Conservation (phyloP, 208 protist genomes). For the Leishmania martiniquensis region DNA sequence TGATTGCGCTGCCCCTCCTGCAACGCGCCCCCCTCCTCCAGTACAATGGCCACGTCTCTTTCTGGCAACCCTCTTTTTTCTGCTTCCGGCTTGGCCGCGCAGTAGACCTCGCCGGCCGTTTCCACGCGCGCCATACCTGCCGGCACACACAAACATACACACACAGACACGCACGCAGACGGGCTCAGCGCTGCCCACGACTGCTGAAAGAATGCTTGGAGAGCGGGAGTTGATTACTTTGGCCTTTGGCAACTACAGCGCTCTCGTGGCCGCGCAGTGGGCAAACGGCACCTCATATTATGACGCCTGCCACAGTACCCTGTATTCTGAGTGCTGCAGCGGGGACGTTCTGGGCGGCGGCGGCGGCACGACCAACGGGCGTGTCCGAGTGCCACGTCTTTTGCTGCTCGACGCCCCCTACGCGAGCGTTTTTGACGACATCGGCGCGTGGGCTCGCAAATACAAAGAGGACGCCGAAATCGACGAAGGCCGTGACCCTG, state of each 20-base stretch:
- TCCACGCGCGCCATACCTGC: not conserved
- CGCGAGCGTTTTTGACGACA: conserved; percentile 48
- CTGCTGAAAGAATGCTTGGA: conserved; percentile 3
- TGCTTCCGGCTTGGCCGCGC: not conserved
- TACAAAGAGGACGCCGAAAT: conserved; percentile 11
- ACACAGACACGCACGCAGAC: not conserved
- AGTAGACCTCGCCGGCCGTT: not conserved
- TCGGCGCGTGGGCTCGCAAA: conserved; percentile 19
- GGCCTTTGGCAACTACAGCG: conserved; percentile 86
- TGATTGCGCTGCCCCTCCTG: too few relatives aligned
- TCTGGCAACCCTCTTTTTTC: not conserved
- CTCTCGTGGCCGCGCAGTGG: conserved; percentile 87
- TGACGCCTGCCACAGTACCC: conserved; percentile 66
- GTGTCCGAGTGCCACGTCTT: conserved; percentile 63
- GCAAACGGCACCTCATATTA: conserved; percentile 79
- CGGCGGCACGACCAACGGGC: conserved; percentile 7
- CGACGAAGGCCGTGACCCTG: conserved; percentile 17
- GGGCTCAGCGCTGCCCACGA: not conserved
- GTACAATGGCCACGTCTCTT: not conserved
- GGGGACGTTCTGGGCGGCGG: conserved; percentile 40
- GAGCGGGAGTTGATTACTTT: conserved; percentile 82
- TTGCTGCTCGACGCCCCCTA: conserved; percentile 81
- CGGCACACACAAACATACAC: not conserved
- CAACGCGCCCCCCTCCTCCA: not conserved
- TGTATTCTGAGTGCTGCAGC: conserved; percentile 58